Base-by-base conservation (phyloP, 1,139 yeast species). In the Nakaseomyces kungkrabaensis region DNA sequence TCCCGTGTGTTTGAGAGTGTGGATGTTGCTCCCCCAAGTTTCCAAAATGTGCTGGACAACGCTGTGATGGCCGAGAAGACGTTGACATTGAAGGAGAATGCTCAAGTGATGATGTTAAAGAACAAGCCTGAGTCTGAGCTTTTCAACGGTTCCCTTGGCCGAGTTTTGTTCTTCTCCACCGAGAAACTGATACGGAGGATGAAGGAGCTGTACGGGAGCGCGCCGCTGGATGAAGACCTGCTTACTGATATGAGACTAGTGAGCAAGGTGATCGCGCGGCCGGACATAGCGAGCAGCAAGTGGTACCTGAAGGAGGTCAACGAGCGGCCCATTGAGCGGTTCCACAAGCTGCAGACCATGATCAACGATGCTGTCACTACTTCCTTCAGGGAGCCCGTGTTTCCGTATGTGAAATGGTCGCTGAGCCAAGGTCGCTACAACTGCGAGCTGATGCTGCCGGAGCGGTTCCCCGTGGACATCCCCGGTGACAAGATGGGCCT, bases 41-140 rank as follows among this genome's bases (percentile, higher is more conserved):
- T 58, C 25, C 51, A 54, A 38, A 58, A 61, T 34, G 41, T 76
- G 40, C 67, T 87, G 49, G 78, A 77, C 24, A 78, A 79, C 53
- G 78, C 87, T 46, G 58, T 65, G 22, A 75, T 90, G 72, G 94
- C 94, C 5, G 85, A 84, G 5, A 72, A 73, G 45, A 65, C 65
- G n/a, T 67, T 92, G 13, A 72, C 71, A 1, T 71, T 92, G 59
- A 90, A 89, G 60, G 79, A 77, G 50, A 87, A 86, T 49, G 95
- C 97, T 0, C 98, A 92, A 67, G 98, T 92, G 0, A 90, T 92
- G 97, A 82, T 94, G 76, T 74, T 92, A 55, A 92, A 90, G 65
- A 94, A 92, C 63, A 76, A 82, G 51, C 96, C 89, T 59, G 92
- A 83, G 44, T 78, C 84, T 0, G 62, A 60, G 31, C 72, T 92